Conservation (phyloP, 2,329 filamentous ascomycete species). For the Penicillium sp. region DNA sequence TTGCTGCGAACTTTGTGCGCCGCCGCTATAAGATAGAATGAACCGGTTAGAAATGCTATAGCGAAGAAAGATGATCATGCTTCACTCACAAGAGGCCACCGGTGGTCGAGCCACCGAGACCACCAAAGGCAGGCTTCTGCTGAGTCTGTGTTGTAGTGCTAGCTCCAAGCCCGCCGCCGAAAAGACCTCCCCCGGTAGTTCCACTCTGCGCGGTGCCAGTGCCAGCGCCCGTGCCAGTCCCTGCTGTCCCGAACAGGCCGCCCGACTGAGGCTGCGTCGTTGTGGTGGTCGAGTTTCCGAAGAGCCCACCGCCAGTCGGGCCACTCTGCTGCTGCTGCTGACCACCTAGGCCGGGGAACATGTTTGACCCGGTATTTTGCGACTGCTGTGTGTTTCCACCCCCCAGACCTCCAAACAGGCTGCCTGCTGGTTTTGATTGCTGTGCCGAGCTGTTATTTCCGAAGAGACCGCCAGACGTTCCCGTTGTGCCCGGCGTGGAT, state of each 20-base stretch:
- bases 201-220: constrained; percentile 5
- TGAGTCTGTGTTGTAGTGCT: constrained; percentile 33
- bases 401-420: constrained; percentile 32
- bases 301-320: constrained; percentile 29
- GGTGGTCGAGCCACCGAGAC: constrained; percentile 29
- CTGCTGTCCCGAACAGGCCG: constrained; percentile 1
- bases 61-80: background rate
- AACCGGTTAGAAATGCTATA: background rate
- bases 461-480: constrained; percentile 32
- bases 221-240: constrained; percentile 3
- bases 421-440: constrained; percentile 33
- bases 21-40: constrained; percentile 16
- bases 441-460: constrained; percentile 28
- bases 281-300: constrained; percentile 27
- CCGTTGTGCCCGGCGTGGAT: constrained; percentile 27
- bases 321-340: constrained; percentile 24
- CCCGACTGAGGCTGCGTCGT: constrained; percentile 32
- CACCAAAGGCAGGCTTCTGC: constrained; percentile 36
- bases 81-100: constrained; percentile 36
- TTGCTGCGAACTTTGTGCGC: constrained; percentile 27
- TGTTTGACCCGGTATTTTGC: constrained; percentile 29
- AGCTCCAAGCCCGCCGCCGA: constrained; percentile 18
- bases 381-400: constrained; percentile 27
- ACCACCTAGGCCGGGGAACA: constrained; percentile 29
- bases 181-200: constrained; percentile 15